Evolutionary conservation across 495 filamentous ascomycete species (phyloP).

Genomic region (Aspergillus bridgeri): DNA sequence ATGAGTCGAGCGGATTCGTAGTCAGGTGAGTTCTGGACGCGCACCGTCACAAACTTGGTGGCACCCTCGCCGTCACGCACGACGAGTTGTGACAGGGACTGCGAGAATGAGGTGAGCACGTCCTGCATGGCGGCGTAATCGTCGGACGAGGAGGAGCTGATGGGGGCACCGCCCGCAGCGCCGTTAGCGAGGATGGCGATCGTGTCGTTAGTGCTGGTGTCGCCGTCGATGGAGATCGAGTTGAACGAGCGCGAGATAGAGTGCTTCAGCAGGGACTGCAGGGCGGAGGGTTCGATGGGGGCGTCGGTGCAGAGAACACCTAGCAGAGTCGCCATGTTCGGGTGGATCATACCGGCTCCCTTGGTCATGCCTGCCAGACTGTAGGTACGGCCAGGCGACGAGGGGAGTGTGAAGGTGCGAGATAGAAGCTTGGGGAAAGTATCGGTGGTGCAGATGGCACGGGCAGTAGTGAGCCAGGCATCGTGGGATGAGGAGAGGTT

Average conservation of each 20-base stretch:
- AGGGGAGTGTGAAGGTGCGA: constrained; percentile 78
- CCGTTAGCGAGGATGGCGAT: constrained; percentile 92
- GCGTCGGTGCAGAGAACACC: constrained; percentile 94
- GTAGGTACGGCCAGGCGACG: constrained; percentile 68
- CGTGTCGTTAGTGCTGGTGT: constrained; percentile 96
- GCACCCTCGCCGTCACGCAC: constrained; percentile 97
- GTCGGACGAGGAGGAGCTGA: constrained; percentile 50
- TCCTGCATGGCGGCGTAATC: constrained; percentile 64
- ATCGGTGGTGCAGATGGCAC: constrained; percentile 97
- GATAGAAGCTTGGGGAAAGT: constrained; percentile 97
- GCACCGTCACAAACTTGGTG: constrained; percentile 95
- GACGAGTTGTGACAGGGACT: constrained; percentile 83
- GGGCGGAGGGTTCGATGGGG: constrained; percentile 64
- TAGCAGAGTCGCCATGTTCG: constrained; percentile 97
- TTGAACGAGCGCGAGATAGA: constrained; percentile 89
- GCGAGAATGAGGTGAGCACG: constrained; percentile 72
- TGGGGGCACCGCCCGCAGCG: constrained; percentile 73
- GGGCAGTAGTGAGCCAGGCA: constrained; percentile 81
- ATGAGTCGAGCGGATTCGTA: constrained; percentile 64
- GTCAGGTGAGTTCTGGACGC: constrained; percentile 68
- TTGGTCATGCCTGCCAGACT: constrained; percentile 94
- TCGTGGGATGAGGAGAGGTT: constrained; percentile 70
- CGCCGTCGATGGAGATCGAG: constrained; percentile 93
- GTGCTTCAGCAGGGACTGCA: constrained; percentile 66
- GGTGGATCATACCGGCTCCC: constrained; percentile 98